Evolutionary conservation across 2,329 filamentous ascomycete genomes (phyloP).

Genomic region (Pseudogymnoascus sp.): DNA sequence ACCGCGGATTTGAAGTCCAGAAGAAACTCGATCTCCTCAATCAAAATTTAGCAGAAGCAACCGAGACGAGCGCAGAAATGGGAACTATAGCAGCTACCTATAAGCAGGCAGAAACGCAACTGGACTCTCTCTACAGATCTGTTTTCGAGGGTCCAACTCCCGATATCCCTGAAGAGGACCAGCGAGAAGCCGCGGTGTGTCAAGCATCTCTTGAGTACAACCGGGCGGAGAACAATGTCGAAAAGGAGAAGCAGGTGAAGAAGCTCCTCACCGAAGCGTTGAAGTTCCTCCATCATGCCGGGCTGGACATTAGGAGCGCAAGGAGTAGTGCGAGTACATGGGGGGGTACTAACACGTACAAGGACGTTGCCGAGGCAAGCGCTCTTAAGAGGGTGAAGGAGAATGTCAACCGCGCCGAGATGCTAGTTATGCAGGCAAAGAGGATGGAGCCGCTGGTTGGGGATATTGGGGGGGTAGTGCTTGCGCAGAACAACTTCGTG

Average conservation of each 20-base stretch:
- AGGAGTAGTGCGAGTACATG: constrained; percentile 40
- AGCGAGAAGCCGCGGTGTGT: constrained; percentile 34
- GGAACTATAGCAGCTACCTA: constrained; percentile 32
- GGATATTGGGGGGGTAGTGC: constrained; percentile 33
- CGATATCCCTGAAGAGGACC: constrained; percentile 47
- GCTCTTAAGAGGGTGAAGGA: constrained; percentile 42
- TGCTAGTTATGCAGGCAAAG: constrained; percentile 35
- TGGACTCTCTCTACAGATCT: constrained; percentile 45
- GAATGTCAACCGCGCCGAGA: constrained; percentile 34
- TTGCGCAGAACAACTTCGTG: constrained; percentile 41
- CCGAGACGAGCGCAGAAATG: constrained; percentile 31
- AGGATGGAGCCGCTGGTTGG: constrained; percentile 33
- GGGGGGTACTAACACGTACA: constrained; percentile 39
- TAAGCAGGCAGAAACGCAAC: constrained; percentile 36
- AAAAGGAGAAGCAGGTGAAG: constrained; percentile 37
- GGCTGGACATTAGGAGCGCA: constrained; percentile 36
- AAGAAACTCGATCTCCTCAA: constrained; percentile 36
- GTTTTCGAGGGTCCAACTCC: constrained; percentile 49
- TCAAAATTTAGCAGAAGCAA: constrained; percentile 35
- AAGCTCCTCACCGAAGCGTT: constrained; percentile 35
- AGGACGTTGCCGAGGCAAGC: constrained; percentile 48
- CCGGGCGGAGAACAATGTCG: constrained; percentile 29
- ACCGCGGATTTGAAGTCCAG: constrained; percentile 40
- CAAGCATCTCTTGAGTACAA: constrained; percentile 34
- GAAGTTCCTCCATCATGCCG: constrained; percentile 30